phyloP scores from a whole-genome alignment of 768 basidiomycete species.

The Mrakia hoshinonis region DNA sequence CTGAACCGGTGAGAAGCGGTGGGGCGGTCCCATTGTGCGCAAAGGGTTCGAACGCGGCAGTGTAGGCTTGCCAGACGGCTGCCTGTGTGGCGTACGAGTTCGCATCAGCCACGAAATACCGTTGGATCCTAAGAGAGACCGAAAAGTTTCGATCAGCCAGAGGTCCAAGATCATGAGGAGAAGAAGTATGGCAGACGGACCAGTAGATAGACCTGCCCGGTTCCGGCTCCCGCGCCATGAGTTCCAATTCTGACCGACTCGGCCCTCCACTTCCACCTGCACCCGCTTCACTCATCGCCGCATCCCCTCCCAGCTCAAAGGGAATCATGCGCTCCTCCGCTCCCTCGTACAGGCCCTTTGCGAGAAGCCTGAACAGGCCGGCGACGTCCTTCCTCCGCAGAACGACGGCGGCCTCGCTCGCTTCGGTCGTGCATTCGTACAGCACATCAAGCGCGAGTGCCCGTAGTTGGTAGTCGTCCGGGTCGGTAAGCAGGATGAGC shows the following conservation, averaged over 20 bases:
- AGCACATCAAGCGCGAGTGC: constrained; percentile 20
- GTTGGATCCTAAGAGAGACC: constrained; percentile 62
- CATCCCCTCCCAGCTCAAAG: not conserved
- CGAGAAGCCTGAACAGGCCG: constrained; percentile 12
- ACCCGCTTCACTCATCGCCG: not conserved
- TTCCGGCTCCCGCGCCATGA: constrained; percentile 7
- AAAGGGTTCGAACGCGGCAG: constrained; percentile 63
- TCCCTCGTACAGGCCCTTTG: constrained; percentile 24
- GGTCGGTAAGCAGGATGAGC: constrained; percentile 11
- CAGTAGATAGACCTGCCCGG: constrained; percentile 17
- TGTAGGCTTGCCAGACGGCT: constrained; percentile 90
- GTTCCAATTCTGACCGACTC: constrained; percentile 9
- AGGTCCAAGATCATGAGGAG: not conserved
- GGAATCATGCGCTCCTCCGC: not conserved
- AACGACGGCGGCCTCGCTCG: not conserved
- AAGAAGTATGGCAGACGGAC: not conserved
- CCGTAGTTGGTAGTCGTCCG: not conserved
- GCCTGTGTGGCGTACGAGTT: constrained; percentile 84
- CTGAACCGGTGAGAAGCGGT: constrained; percentile 65
- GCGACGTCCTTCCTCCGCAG: constrained; percentile 18
- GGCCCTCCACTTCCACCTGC: not conserved
- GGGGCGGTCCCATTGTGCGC: constrained; percentile 27
- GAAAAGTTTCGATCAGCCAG: not conserved
- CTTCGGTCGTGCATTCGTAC: constrained; percentile 19
- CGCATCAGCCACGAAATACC: constrained; percentile 68